Conservation (phyloP, 495 filamentous ascomycete species). For the Podospora pseudoanserina region DNA sequence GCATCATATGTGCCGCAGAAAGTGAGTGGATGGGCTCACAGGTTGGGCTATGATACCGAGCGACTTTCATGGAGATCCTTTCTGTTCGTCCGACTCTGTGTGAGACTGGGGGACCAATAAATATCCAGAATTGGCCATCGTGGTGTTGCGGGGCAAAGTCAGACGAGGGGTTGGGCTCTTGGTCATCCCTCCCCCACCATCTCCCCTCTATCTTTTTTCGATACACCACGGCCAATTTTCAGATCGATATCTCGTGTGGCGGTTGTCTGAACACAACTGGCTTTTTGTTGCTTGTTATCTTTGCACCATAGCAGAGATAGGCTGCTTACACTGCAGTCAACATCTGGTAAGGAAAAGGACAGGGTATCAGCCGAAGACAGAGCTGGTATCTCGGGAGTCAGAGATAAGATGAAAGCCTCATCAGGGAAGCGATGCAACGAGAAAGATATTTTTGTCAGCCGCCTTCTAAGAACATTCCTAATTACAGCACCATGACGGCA, state of each 20-base stretch:
- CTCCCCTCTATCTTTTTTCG: not conserved
- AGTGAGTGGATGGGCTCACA: not conserved
- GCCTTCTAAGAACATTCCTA: not conserved
- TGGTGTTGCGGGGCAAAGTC: conserved; percentile 19
- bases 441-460: not conserved
- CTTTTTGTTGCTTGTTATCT: not conserved
- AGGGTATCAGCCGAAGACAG: not conserved
- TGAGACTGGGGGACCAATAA: conserved; percentile 11
- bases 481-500: too few species aligned
- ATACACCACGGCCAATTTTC: not conserved
- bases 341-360: not conserved
- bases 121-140: conserved; percentile 15
- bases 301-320: not conserved
- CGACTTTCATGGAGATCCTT: not conserved
- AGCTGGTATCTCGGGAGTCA: not conserved
- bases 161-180: conserved; percentile 13
- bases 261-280: not conserved
- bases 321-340: not conserved
- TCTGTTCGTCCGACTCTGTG: not conserved
- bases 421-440: not conserved
- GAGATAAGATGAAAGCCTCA: not conserved
- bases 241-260: not conserved
- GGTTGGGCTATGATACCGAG: not conserved
- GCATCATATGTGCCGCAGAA: conserved; percentile 6
- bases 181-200: not conserved